A percentile compares a stretch with the other conserved stretches of the same genome.
These are phyloP conservation scores for Penicillium sp. DNA, from an alignment of 2,329 filamentous ascomycete genomes.

Conservation along the genomic window DNA sequence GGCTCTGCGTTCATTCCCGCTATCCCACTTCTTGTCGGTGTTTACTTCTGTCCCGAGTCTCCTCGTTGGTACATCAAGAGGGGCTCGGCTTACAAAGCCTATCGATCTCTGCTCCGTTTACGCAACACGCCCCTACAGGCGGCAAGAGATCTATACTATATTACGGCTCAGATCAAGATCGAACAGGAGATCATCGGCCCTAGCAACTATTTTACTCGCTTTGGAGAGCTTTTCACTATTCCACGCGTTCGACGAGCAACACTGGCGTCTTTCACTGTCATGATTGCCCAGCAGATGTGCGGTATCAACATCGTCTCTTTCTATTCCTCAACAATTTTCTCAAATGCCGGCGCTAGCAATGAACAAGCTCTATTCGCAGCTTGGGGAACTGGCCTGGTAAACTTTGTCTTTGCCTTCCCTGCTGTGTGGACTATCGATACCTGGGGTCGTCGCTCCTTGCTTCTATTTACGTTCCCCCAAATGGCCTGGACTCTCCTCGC, in stretches of 20 bases:
- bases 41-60: slow-evolving; percentile 29
- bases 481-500: slow-evolving; percentile 20
- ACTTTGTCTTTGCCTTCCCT: slow-evolving; percentile 26
- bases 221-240: slow-evolving; percentile 51
- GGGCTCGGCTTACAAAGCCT: slow-evolving; percentile 12
- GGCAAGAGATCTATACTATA: slow-evolving; percentile 63
- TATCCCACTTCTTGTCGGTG: slow-evolving; percentile 48
- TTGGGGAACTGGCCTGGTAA: slow-evolving; percentile 23
- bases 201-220: slow-evolving; percentile 60
- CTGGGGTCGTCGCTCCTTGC: slow-evolving; percentile 20
- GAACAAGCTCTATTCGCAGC: slow-evolving; percentile 48
- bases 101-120: slow-evolving; percentile 18
- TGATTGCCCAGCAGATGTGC: slow-evolving; percentile 74
- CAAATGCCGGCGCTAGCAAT: slow-evolving; percentile 54
- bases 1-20: slow-evolving; percentile 65
- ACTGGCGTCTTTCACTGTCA: slow-evolving; percentile 72
- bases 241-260: slow-evolving; percentile 59
- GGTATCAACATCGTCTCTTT: slow-evolving; percentile 63
- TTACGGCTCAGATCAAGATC: slow-evolving; percentile 51
- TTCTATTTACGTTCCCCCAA: slow-evolving; percentile 19
- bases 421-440: slow-evolving; percentile 20
- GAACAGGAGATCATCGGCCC: slow-evolving; percentile 43
- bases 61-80: slow-evolving; percentile 30
- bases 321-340: slow-evolving; percentile 63
- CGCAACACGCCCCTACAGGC: slow-evolving; percentile 39